Evolutionary conservation across 176 grass and related monocot genomes (phyloP).

Genomic region (Tillandsia leiboldiana): DNA sequence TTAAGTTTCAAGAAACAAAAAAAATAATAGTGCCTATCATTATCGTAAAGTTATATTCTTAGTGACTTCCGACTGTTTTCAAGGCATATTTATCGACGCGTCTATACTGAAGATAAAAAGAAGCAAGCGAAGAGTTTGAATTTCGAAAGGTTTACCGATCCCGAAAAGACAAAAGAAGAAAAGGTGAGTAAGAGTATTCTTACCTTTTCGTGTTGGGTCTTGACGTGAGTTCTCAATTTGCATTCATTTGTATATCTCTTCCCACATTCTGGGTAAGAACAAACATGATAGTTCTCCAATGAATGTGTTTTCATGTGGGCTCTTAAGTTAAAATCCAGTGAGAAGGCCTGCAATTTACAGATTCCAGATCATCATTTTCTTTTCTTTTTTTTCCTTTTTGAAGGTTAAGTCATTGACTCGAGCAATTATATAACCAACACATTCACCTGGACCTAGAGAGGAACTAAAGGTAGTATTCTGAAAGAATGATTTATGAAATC

Average conservation of each 20-base stretch:
- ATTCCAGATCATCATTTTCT: constrained; percentile 5
- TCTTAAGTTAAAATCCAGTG: constrained; percentile 91
- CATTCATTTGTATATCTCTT: constrained; percentile 78
- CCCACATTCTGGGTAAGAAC: constrained; percentile 64
- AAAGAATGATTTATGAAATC: no score
- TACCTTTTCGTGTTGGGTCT: constrained; percentile 75
- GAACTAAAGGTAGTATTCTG: no score
- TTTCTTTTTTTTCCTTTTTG: no score
- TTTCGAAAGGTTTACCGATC: background rate
- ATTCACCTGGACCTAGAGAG: no score
- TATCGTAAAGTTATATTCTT: no score
- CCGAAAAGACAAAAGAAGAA: constrained; percentile 5
- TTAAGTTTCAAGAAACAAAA: no score
- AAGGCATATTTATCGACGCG: background rate
- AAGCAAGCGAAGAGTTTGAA: no score
- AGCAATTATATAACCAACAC: no score
- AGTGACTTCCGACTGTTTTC: no score
- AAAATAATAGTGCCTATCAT: no score
- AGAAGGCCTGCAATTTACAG: constrained; percentile 65
- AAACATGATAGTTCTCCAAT: constrained; percentile 84
- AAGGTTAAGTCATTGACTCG: no score
- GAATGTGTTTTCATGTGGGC: constrained; percentile 77
- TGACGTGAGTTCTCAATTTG: constrained; percentile 75
- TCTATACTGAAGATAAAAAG: background rate
- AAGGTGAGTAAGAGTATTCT: background rate